Evolutionary conservation across 192 early-diverging fungal species (phyloP).

Genomic region (Backusella liffmaniae): DNA sequence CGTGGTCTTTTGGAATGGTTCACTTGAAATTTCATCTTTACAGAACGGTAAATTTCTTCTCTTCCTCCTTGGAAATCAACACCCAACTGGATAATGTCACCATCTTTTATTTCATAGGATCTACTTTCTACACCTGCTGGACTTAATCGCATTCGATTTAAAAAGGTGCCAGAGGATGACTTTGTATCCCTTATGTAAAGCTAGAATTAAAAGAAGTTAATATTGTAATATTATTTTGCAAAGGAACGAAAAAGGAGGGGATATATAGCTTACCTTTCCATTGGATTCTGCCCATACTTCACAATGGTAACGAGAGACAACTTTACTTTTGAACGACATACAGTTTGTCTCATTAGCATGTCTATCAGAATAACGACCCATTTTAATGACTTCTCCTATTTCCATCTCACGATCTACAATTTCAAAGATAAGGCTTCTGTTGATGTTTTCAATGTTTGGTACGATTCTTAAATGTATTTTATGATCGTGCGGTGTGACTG

Average conservation of each 20-base stretch:
- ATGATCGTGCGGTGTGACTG: not conserved
- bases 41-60: conserved; percentile 81
- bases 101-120: conserved; percentile 69
- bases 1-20: conserved; percentile 49
- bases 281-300: conserved; percentile 87
- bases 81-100: conserved; percentile 82
- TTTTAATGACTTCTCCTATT: conserved; percentile 60
- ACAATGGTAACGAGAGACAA: conserved; percentile 89
- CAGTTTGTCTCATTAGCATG: conserved; percentile 50
- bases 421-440: conserved; percentile 43
- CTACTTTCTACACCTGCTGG: conserved; percentile 71
- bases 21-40: conserved; percentile 65
- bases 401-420: conserved; percentile 62
- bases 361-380: conserved; percentile 73
- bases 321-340: conserved; percentile 87
- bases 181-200: conserved; percentile 82
- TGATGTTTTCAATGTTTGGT: conserved; percentile 11
- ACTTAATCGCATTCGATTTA: conserved; percentile 84
- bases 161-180: conserved; percentile 84
- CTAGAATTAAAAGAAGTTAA: conserved; percentile 31
- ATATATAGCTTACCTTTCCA: conserved; percentile 16
- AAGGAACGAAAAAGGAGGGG: not conserved
- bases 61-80: conserved; percentile 81
- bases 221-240: not conserved
- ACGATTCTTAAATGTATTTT: conserved; percentile 14